Conservation (phyloP, 371 early-diverging fungal genomes). For the Mycotypha africana region DNA sequence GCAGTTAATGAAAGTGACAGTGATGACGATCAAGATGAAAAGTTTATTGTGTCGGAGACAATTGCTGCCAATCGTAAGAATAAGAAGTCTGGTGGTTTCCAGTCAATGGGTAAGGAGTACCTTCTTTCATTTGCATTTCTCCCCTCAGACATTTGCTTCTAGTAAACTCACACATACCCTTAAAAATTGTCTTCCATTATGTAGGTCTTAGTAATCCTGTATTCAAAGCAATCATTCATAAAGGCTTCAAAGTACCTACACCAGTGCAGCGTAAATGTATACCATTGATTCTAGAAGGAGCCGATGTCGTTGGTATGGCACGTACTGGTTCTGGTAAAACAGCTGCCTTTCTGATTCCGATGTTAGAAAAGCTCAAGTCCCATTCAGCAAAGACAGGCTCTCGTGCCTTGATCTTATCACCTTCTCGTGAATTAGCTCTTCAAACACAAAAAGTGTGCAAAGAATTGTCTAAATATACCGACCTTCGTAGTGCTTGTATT, state of each 20-base stretch:
- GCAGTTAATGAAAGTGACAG: slow-evolving; percentile 27
- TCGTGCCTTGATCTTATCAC: slow-evolving; percentile 83
- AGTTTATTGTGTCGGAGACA: slow-evolving; percentile 46
- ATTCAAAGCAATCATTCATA: slow-evolving; percentile 83
- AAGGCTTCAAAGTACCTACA: slow-evolving; percentile 96
- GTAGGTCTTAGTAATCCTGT: slow-evolving; percentile 69
- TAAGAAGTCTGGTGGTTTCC: slow-evolving; percentile 94
- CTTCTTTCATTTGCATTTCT: too few relatives aligned
- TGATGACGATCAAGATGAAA: slow-evolving; percentile 38
- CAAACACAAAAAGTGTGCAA: slow-evolving; percentile 93
- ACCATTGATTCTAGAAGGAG: slow-evolving; percentile 84
- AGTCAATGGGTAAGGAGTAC: slow-evolving; percentile 94
- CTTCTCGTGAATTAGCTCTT: slow-evolving; percentile 94
- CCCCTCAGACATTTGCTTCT: too few relatives aligned
- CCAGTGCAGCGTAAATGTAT: slow-evolving; percentile 98
- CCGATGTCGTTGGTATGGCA: slow-evolving; percentile 97
- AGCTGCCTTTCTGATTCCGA: slow-evolving; percentile 94
- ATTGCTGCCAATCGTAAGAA: slow-evolving; percentile 78
- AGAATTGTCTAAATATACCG: slow-evolving; percentile 87
- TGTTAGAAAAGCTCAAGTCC: slow-evolving; percentile 82
- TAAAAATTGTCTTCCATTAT: neutral
- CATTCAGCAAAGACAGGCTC: slow-evolving; percentile 90
- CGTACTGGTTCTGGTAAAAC: slow-evolving; percentile 99
- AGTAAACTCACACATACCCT: too few relatives aligned
- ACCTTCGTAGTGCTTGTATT: slow-evolving; percentile 81